phyloP scores from a whole-genome alignment of 306 rosid genomes.

The Prunus dulcis region DNA sequence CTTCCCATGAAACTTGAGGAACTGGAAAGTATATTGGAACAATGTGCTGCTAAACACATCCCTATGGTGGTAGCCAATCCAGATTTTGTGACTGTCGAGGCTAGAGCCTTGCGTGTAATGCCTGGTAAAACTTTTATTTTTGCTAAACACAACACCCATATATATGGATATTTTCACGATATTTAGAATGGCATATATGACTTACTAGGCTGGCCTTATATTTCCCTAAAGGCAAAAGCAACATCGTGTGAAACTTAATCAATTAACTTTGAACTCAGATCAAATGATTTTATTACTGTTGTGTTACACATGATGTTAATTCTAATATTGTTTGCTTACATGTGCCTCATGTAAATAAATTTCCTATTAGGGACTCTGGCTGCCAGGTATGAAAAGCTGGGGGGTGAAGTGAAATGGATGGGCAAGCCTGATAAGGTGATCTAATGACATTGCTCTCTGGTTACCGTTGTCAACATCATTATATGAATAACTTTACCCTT shows the following conservation, averaged over 20 bases:
- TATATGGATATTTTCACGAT: neutral
- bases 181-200: neutral
- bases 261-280: too few species aligned
- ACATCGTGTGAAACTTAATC: slow-evolving; percentile 7
- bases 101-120: slow-evolving; percentile 82
- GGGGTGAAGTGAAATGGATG: slow-evolving; percentile 99
- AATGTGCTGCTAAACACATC: slow-evolving; percentile 68
- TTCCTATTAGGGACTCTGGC: slow-evolving; percentile 69
- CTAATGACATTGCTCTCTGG: neutral
- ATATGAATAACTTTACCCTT: neutral
- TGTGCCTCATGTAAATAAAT: slow-evolving; percentile 16
- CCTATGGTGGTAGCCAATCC: slow-evolving; percentile 99
- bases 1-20: slow-evolving; percentile 67
- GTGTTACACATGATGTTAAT: too few species aligned
- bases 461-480: slow-evolving; percentile 9
- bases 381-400: slow-evolving; percentile 81
- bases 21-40: slow-evolving; percentile 70
- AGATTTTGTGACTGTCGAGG: slow-evolving; percentile 93
- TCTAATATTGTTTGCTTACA: neutral
- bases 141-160: neutral
- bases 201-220: too few species aligned
- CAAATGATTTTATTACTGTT: too few species aligned
- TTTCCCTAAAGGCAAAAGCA: neutral
- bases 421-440: slow-evolving; percentile 93
- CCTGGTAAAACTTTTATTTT: slow-evolving; percentile 59